Conservation (phyloP, 2,329 filamentous ascomycete species). For the Beauveria medogensis region DNA sequence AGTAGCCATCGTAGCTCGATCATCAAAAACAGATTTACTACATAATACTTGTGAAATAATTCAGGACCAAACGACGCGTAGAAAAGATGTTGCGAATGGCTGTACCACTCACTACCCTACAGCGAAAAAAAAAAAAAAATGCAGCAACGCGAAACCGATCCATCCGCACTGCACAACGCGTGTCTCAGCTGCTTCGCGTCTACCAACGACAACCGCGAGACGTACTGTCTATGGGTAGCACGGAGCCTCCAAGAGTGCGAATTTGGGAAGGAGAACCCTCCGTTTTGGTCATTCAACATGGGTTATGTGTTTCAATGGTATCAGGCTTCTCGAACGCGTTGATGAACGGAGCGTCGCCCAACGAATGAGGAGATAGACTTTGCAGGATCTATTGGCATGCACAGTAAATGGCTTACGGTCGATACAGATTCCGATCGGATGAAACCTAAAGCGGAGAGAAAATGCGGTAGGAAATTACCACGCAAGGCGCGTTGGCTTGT, state of each 20-base stretch:
- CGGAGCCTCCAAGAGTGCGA: neutral
- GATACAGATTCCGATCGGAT: neutral
- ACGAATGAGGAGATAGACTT: neutral
- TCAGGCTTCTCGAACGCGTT: neutral
- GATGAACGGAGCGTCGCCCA: neutral
- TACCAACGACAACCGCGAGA: neutral
- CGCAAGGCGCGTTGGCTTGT: neutral
- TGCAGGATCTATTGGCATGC: no score
- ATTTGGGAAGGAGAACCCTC: no score
- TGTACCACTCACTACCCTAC: neutral
- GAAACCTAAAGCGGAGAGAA: neutral
- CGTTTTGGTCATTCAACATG: no score
- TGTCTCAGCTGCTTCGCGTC: neutral
- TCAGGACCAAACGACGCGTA: neutral
- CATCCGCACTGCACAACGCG: neutral
- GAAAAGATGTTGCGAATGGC: no score
- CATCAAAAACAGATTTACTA: no score
- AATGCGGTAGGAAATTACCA: neutral
- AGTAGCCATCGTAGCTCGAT: no score
- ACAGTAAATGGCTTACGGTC: neutral
- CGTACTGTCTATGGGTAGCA: neutral
- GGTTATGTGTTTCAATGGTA: no score
- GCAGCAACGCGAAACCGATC: neutral
- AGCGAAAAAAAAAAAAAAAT: neutral
- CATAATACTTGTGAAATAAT: no score